phyloP scores from a whole-genome alignment of 148 eudicot species.

The Camellia sinensis region DNA sequence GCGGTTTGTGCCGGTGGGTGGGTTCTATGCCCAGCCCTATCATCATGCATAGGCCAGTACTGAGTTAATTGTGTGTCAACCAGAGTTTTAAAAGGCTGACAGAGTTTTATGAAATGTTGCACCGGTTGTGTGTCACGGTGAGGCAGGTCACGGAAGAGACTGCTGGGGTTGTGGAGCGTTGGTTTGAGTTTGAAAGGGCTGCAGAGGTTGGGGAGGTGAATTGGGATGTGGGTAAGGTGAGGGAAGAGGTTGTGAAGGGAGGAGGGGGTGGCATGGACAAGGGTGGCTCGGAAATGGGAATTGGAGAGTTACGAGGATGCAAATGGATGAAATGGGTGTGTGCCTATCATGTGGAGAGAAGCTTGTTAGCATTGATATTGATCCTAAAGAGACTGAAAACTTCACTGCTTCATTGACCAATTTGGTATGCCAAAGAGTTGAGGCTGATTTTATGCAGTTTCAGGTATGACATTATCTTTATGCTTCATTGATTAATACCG shows the following conservation, averaged over 20 bases:
- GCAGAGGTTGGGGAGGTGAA: constrained; percentile 49
- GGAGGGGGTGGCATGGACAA: constrained; percentile 96
- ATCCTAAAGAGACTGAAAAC: too few species aligned
- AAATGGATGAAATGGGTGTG: constrained; percentile 35
- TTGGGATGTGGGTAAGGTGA: constrained; percentile 59
- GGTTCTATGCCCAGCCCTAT: too few species aligned
- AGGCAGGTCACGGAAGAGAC: constrained; percentile 80
- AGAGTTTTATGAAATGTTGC: constrained; percentile 81
- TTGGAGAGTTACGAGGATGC: constrained; percentile 66
- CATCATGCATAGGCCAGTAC: constrained; percentile 37
- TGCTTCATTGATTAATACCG: too few species aligned
- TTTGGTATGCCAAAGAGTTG: too few species aligned
- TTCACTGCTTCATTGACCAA: too few species aligned
- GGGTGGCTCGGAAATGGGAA: constrained; percentile 91
- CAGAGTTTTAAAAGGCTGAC: constrained; percentile 25
- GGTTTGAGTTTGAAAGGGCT: constrained; percentile 62
- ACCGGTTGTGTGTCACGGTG: constrained; percentile 54
- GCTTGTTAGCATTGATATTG: too few species aligned
- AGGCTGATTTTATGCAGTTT: too few species aligned
- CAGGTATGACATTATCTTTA: too few species aligned
- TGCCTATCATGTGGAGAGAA: too few species aligned
- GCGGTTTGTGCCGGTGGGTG: too few species aligned
- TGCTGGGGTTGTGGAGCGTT: constrained; percentile 50
- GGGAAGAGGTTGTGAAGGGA: constrained; percentile 26
- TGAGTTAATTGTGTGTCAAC: background rate